phyloP scores from a whole-genome alignment of 2,329 filamentous ascomycete species.

The Penicillium decumbens region DNA sequence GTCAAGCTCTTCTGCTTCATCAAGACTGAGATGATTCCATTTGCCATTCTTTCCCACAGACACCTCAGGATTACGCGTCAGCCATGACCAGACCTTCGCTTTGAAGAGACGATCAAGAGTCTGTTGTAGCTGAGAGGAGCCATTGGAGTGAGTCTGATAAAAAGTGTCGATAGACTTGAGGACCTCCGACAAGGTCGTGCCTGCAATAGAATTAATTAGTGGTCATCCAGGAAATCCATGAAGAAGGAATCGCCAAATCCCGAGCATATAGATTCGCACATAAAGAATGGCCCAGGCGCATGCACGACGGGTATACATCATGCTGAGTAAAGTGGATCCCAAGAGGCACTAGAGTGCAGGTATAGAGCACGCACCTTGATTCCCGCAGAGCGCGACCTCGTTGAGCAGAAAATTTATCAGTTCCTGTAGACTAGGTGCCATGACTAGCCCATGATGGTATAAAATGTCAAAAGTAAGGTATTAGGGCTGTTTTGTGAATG shows the following conservation, averaged over 20 bases:
- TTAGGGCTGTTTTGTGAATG: neutral
- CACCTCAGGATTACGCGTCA: constrained; percentile 53
- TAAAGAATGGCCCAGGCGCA: neutral
- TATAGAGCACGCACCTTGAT: constrained; percentile 49
- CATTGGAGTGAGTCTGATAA: constrained; percentile 27
- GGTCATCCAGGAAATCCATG: neutral
- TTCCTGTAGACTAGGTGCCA: constrained; percentile 52
- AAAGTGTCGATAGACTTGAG: constrained; percentile 34
- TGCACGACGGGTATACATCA: constrained; percentile 2
- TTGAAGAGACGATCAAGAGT: constrained; percentile 50
- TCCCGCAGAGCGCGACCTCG: constrained; percentile 56
- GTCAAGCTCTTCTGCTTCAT: constrained; percentile 35
- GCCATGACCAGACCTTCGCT: constrained; percentile 55
- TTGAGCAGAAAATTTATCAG: constrained; percentile 56
- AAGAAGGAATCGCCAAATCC: neutral
- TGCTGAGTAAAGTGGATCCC: constrained; percentile 23
- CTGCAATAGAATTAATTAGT: constrained; percentile 26
- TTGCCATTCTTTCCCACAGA: constrained; percentile 45
- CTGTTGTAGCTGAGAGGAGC: constrained; percentile 19
- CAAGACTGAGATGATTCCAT: constrained; percentile 39
- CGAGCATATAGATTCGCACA: neutral
- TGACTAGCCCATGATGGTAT: constrained; percentile 22
- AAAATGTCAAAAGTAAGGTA: constrained; percentile 2
- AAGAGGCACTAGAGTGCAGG: neutral
- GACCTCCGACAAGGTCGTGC: constrained; percentile 35